Evolutionary conservation across 2,329 filamentous ascomycete species (phyloP).

Genomic region (Didymella glomerata): DNA sequence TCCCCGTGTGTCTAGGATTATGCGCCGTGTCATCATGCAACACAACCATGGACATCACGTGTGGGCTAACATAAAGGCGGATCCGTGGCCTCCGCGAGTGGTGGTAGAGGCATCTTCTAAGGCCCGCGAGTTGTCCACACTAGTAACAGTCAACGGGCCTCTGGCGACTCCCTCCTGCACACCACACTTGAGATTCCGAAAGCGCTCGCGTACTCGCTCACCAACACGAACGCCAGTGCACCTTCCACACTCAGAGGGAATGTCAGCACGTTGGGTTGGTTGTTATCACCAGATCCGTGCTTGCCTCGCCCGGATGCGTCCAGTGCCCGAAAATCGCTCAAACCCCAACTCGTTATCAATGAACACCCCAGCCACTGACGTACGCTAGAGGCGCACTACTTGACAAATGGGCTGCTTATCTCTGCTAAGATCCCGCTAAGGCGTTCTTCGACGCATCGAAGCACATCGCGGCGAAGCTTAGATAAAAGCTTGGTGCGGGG

Average conservation of each 20-base stretch:
- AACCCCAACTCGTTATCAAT: constrained; percentile 5
- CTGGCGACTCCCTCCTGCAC: neutral
- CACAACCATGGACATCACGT: neutral
- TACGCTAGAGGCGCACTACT: neutral
- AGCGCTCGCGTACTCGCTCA: neutral
- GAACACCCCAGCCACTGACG: constrained; percentile 3
- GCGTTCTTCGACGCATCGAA: constrained; percentile 2
- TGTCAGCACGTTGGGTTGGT: neutral
- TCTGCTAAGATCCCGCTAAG: constrained; percentile 3
- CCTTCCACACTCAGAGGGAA: neutral
- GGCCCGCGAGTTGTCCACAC: neutral
- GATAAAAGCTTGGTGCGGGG: constrained; percentile 13
- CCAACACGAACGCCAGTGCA: neutral
- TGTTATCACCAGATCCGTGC: constrained; percentile 3
- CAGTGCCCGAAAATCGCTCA: constrained; percentile 9
- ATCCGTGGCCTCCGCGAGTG: neutral
- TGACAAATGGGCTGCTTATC: constrained; percentile 7
- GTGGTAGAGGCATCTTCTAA: neutral
- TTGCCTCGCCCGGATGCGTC: neutral
- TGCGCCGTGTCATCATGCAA: neutral
- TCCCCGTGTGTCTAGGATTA: neutral
- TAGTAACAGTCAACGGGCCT: no score
- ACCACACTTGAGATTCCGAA: neutral
- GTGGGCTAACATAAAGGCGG: constrained; percentile 1
- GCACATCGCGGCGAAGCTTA: constrained; percentile 6